These are phyloP conservation scores for Coemansia sp. DNA, from an alignment of 192 early-diverging fungal genomes.

Conservation along the genomic window DNA sequence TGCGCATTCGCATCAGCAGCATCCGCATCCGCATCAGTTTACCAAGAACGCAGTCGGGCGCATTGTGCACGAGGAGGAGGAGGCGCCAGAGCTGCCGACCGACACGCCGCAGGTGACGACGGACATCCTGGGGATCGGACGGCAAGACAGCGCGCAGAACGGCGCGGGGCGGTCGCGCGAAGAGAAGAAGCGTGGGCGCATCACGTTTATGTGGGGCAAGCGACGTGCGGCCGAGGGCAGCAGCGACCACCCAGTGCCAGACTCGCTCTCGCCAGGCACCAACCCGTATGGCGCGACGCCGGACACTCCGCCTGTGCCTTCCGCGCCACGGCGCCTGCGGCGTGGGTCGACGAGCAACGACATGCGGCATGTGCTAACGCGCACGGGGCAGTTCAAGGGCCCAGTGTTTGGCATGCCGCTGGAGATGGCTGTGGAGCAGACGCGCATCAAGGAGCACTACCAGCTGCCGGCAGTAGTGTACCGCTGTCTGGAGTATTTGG, in stretches of 20 bases:
- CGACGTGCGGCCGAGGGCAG: slow-evolving; percentile 26
- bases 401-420: slow-evolving; percentile 85
- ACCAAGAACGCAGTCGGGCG: slow-evolving; percentile 51
- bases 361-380: slow-evolving; percentile 10
- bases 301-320: slow-evolving; percentile 22
- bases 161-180: slow-evolving; percentile 35
- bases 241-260: slow-evolving; percentile 28
- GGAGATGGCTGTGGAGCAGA: slow-evolving; percentile 70
- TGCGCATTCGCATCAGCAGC: background rate
- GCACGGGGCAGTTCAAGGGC: slow-evolving; percentile 18
- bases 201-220: slow-evolving; percentile 57
- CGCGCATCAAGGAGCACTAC: slow-evolving; percentile 70
- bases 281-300: slow-evolving; percentile 13
- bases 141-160: slow-evolving; percentile 15
- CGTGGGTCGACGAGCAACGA: slow-evolving; percentile 44
- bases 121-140: slow-evolving; percentile 51
- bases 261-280: slow-evolving; percentile 15
- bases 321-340: slow-evolving; percentile 38
- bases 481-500: slow-evolving; percentile 94
- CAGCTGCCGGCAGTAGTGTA: slow-evolving; percentile 88
- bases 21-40: slow-evolving; percentile 8
- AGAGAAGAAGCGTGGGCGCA: slow-evolving; percentile 55
- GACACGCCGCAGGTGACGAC: slow-evolving; percentile 51
- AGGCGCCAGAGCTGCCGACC: slow-evolving; percentile 30
- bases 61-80: slow-evolving; percentile 53